Evolutionary conservation across 192 early-diverging fungal genomes (phyloP), one percentile per base, ranked within the genome.

Genomic region (Coemansia guatemalensis): DNA sequence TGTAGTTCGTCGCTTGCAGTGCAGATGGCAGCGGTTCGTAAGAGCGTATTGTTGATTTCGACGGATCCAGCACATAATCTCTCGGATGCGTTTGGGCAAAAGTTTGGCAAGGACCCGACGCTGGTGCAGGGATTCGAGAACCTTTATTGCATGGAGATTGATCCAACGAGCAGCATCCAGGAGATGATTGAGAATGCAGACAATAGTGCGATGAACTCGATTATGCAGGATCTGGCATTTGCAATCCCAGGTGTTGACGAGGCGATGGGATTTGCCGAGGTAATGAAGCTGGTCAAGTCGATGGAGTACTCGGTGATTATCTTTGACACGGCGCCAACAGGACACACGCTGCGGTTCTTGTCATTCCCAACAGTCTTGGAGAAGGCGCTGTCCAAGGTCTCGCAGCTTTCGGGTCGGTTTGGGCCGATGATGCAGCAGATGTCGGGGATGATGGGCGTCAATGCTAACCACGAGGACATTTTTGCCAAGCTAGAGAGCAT

Each of bases 211-310:
- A 91, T 92, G 87, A 91, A 89, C 59, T 84, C 88, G 29, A 91
- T 94, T 78, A 89, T 99, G 85, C 92, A 96, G 82, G 97, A 99
- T 81, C 87, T 99, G 66, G 95, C 95, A 8, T 99, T 97, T 79
- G 95, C 95, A 29, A 99, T 99, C 78, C 97, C 97, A 27, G 97
- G 97, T 75, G 95, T 99, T 14, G 97, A 99, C 78, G 97, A 99
- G 80, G 97, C 97, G 22, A 99, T 99, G 96, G 94, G 95, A 48
- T 99, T 99, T 83, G 96, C 96, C n/a, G 97, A 99, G 72, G 97
- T 99, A 17, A 99, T 99, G 97, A 99, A 99, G 89, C 89, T 98
- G 63, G 97, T 98, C 44, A 96, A 99, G 82, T 93, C 93, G 58
- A 99, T 99, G 95, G 94, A 98, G 60, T 99, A 99, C 83, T 92